These are phyloP conservation scores for Trametes hirsuta DNA, from an alignment of 1,284 basidiomycete species.

Conservation along the genomic window DNA sequence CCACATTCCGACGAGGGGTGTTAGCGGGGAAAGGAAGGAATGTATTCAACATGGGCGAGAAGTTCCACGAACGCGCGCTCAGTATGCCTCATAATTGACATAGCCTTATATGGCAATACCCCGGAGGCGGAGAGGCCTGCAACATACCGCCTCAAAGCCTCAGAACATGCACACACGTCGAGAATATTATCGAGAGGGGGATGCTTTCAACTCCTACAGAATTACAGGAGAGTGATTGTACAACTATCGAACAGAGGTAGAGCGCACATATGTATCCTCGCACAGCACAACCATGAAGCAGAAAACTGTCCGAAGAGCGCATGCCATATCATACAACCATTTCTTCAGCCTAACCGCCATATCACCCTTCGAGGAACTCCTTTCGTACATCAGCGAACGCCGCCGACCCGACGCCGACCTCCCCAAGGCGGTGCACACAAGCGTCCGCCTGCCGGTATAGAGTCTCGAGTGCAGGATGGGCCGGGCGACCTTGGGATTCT, in stretches of 20 bases:
- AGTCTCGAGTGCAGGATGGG: constrained; percentile 71
- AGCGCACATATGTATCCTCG: constrained; percentile 8
- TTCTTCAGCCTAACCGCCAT: neutral
- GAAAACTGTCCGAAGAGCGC: neutral
- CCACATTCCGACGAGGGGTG: neutral
- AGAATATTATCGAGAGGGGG: neutral
- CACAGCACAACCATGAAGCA: neutral
- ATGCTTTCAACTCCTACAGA: neutral
- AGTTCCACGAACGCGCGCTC: neutral
- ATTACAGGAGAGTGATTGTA: constrained; percentile 3
- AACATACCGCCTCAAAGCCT: too few species aligned
- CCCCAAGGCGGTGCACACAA: constrained; percentile 67
- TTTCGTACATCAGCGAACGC: constrained; percentile 78
- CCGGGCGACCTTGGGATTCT: constrained; percentile 80
- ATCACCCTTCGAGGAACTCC: constrained; percentile 56
- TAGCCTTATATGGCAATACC: neutral
- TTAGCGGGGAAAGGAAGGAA: neutral
- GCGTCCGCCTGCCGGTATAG: constrained; percentile 73
- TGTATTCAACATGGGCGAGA: neutral
- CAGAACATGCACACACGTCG: neutral
- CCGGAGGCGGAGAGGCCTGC: too few species aligned
- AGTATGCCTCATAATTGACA: neutral
- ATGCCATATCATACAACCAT: constrained; percentile 13
- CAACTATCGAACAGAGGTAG: constrained; percentile 8
- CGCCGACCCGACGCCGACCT: constrained; percentile 71